A percentile compares a stretch with the other conserved stretches of the same genome.
These are phyloP conservation scores for Leptosphaerulina australis DNA, from an alignment of 2,329 filamentous ascomycete species.

Conservation along the genomic window DNA sequence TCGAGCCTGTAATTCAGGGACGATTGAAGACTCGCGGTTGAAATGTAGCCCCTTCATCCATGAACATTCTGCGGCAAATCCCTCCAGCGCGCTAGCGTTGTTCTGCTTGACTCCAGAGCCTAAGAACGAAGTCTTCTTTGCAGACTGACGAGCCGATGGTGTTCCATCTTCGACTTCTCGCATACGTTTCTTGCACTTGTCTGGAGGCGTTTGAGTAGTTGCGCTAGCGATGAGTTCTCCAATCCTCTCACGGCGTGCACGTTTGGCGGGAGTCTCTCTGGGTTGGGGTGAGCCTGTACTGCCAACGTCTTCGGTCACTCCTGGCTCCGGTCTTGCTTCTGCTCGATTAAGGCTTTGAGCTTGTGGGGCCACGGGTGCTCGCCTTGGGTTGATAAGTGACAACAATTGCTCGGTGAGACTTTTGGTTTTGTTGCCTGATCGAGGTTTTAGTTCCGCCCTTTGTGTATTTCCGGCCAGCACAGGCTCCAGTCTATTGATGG, in stretches of 20 bases:
- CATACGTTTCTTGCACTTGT: constrained; percentile 7
- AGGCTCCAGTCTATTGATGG: constrained; percentile 26
- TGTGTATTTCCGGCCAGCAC: constrained; percentile 30
- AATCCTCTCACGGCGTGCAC: not conserved
- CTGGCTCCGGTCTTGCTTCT: not conserved
- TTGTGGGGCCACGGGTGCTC: not conserved
- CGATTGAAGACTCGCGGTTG: constrained; percentile 30
- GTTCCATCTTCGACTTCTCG: not conserved
- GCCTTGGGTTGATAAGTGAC: not conserved
- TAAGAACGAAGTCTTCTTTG: not conserved
- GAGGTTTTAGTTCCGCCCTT: constrained; percentile 18
- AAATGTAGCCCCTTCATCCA: constrained; percentile 36
- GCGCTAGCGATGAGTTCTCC: not conserved
- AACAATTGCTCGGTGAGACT: not conserved
- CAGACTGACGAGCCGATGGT: not conserved
- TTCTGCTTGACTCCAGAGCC: not conserved
- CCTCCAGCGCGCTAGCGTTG: constrained; percentile 3
- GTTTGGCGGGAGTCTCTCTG: not conserved
- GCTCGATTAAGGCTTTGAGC: not conserved
- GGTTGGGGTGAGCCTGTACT: not conserved
- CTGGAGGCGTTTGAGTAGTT: not conserved
- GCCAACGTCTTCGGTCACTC: not conserved
- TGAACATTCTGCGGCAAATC: constrained; percentile 19
- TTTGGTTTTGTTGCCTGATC: not conserved
- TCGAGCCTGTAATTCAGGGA: constrained; percentile 56